Evolutionary conservation across 2,329 filamentous ascomycete genomes (phyloP).

Genomic region (Aspergillus chevalieri): DNA sequence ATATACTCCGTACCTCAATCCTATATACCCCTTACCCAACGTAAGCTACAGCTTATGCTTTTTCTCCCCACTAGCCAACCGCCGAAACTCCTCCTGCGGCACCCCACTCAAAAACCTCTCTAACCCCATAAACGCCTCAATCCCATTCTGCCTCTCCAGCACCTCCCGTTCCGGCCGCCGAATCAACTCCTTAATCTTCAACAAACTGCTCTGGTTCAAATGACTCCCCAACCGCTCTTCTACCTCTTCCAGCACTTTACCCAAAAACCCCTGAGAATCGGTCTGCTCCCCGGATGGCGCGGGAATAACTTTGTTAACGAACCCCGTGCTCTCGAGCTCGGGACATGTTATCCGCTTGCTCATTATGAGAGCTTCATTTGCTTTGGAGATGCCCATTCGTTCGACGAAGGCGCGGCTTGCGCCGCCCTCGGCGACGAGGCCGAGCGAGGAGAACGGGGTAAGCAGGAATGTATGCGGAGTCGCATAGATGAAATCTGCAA

Average conservation of each 20-base stretch:
- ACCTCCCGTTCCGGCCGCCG: slow-evolving; percentile 64
- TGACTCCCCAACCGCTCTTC: slow-evolving; percentile 74
- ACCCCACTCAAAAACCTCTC: slow-evolving; percentile 72
- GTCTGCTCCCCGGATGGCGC: slow-evolving; percentile 49
- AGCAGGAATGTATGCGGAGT: slow-evolving; percentile 76
- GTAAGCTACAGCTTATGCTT: slow-evolving; percentile 73
- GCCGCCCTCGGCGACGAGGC: slow-evolving; percentile 83
- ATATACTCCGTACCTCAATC: background rate
- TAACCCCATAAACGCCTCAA: slow-evolving; percentile 80
- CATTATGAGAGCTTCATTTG: slow-evolving; percentile 91
- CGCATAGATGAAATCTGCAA: slow-evolving; percentile 89
- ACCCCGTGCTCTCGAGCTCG: slow-evolving; percentile 70
- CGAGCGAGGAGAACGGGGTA: slow-evolving; percentile 84
- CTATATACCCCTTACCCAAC: slow-evolving; percentile 1
- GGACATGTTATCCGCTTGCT: slow-evolving; percentile 67
- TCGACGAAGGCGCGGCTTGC: slow-evolving; percentile 67
- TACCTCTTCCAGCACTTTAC: slow-evolving; percentile 69
- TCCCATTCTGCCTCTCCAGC: slow-evolving; percentile 69
- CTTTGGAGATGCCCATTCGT: slow-evolving; percentile 70
- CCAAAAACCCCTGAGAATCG: slow-evolving; percentile 63
- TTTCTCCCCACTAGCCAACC: slow-evolving; percentile 81
- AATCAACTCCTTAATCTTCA: slow-evolving; percentile 80
- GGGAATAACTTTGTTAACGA: slow-evolving; percentile 76
- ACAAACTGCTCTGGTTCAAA: slow-evolving; percentile 69
- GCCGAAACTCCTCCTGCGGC: slow-evolving; percentile 83